Percentiles rank a stretch among this genome's conserved stretches.
These are phyloP conservation scores for Phlebopus sp. DNA, from an alignment of 1,284 basidiomycete species.

Conservation along the genomic window DNA sequence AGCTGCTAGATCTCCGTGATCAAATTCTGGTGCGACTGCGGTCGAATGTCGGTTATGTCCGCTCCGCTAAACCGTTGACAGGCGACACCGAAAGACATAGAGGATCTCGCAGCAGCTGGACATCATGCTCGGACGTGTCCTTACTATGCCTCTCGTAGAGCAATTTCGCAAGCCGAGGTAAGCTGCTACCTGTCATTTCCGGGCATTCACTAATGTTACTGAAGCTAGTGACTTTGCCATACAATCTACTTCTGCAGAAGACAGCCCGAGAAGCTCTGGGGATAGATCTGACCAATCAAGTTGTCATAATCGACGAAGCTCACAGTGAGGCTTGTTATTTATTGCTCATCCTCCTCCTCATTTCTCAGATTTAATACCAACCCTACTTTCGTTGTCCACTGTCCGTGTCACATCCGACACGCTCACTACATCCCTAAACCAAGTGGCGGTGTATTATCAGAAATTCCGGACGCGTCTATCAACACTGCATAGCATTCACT, in stretches of 20 bases:
- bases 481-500: slow-evolving; percentile 72
- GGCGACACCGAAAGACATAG: slow-evolving; percentile 91
- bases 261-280: slow-evolving; percentile 84
- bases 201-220: slow-evolving; percentile 1
- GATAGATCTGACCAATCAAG: slow-evolving; percentile 78
- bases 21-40: slow-evolving; percentile 68
- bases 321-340: slow-evolving; percentile 66
- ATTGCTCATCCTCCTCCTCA: background rate
- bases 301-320: slow-evolving; percentile 94
- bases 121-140: slow-evolving; percentile 74
- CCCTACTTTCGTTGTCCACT: slow-evolving; percentile 84
- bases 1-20: slow-evolving; percentile 86
- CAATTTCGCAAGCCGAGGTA: slow-evolving; percentile 90
- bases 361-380: slow-evolving; percentile 75
- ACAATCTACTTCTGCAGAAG: slow-evolving; percentile 88
- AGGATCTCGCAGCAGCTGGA: slow-evolving; percentile 83
- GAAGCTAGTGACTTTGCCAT: slow-evolving; percentile 88
- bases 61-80: slow-evolving; percentile 30
- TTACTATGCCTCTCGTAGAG: slow-evolving; percentile 88
- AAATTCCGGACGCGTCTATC: slow-evolving; percentile 79
- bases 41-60: slow-evolving; percentile 1
- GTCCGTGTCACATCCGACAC: slow-evolving; percentile 60
- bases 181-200: slow-evolving; percentile 11
- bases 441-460: slow-evolving; percentile 77
- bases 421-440: slow-evolving; percentile 65